A percentile compares a stretch with the other conserved stretches of the same genome.
These are phyloP conservation scores for Phlegmacium glaucopus DNA, from an alignment of 768 basidiomycete genomes.

Conservation along the genomic window DNA sequence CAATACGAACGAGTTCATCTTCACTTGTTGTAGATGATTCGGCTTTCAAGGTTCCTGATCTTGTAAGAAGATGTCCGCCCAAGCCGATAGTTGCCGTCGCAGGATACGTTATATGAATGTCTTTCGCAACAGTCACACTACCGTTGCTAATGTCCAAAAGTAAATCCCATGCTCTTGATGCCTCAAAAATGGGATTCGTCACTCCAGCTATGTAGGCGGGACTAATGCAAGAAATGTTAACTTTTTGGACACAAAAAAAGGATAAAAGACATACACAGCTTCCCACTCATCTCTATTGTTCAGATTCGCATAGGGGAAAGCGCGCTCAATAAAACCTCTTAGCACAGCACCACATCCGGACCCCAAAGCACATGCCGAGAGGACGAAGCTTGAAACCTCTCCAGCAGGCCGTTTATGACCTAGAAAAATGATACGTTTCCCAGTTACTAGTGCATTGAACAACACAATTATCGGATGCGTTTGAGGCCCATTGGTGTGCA, in stretches of 20 bases:
- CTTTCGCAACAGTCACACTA: slow-evolving; percentile 82
- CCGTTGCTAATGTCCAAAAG: slow-evolving; percentile 89
- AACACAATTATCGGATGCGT: slow-evolving; percentile 95
- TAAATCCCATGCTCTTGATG: slow-evolving; percentile 86
- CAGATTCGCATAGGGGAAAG: slow-evolving; percentile 95
- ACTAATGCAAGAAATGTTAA: slow-evolving; percentile 32
- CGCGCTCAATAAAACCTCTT: slow-evolving; percentile 83
- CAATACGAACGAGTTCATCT: slow-evolving; percentile 62
- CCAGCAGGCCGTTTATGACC: slow-evolving; percentile 89
- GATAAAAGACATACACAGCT: slow-evolving; percentile 58
- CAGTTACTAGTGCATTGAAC: slow-evolving; percentile 93
- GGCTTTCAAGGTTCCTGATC: slow-evolving; percentile 61
- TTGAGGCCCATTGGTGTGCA: slow-evolving; percentile 86
- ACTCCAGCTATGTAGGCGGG: slow-evolving; percentile 96
- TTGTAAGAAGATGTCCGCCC: slow-evolving; percentile 42
- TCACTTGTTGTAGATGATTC: slow-evolving; percentile 63
- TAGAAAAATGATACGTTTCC: slow-evolving; percentile 94
- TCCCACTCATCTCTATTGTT: slow-evolving; percentile 88
- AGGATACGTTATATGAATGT: slow-evolving; percentile 64
- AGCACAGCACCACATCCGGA: slow-evolving; percentile 86
- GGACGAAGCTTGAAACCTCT: slow-evolving; percentile 85
- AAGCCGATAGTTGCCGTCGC: slow-evolving; percentile 37
- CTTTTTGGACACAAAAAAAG: slow-evolving; percentile 1
- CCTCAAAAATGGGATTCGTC: slow-evolving; percentile 94
- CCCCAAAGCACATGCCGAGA: slow-evolving; percentile 91